These are phyloP conservation scores for Penicillium steckii DNA, from an alignment of 495 filamentous ascomycete genomes.

Conservation along the genomic window DNA sequence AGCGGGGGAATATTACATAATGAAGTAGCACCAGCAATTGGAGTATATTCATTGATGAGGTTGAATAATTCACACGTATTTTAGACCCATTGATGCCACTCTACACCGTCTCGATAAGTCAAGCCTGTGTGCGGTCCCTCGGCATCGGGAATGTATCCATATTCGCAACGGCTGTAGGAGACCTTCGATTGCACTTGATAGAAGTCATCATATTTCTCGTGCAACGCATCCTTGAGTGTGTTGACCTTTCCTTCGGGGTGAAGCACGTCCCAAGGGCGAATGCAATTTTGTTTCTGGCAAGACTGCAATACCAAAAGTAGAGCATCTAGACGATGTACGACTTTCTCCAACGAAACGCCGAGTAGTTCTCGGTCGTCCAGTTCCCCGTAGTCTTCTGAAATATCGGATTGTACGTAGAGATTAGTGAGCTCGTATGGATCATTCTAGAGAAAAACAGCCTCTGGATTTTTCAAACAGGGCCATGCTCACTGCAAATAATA, in stretches of 20 bases:
- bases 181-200: slow-evolving; percentile 52
- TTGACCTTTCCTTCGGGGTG: slow-evolving; percentile 47
- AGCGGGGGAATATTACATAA: background rate
- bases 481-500: too few species aligned
- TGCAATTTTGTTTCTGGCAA: slow-evolving; percentile 50
- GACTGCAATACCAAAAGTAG: slow-evolving; percentile 59
- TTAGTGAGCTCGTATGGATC: slow-evolving; percentile 1
- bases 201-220: slow-evolving; percentile 52
- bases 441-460: background rate
- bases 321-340: slow-evolving; percentile 50
- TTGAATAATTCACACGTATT: background rate
- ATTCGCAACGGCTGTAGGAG: slow-evolving; percentile 54
- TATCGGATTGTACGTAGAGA: background rate
- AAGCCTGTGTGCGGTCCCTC: slow-evolving; percentile 54
- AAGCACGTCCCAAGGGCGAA: slow-evolving; percentile 50
- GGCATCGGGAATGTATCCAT: slow-evolving; percentile 56
- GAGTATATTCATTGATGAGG: background rate
- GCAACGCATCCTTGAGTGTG: slow-evolving; percentile 35
- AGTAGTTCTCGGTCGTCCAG: background rate
- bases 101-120: slow-evolving; percentile 27
- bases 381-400: too few species aligned
- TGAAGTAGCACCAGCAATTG: background rate
- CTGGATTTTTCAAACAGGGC: slow-evolving; percentile 1
- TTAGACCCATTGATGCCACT: slow-evolving; percentile 32
- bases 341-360: slow-evolving; percentile 29